Evolutionary conservation across 768 basidiomycete species (phyloP).

Genomic region (Boletus tomentosulus): DNA sequence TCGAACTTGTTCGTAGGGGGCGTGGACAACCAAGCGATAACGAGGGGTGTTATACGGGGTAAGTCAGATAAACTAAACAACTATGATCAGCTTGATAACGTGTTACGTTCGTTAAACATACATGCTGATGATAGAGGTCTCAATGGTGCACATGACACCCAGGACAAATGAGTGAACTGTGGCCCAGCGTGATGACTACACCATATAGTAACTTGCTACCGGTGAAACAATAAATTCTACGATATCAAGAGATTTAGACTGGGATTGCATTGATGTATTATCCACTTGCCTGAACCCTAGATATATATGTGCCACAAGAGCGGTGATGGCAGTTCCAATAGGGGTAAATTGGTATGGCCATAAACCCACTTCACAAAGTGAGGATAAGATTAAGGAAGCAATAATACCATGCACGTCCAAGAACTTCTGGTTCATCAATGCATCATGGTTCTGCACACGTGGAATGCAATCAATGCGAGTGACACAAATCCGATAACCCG

Average conservation of each 20-base stretch:
- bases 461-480: no score
- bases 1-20: no score
- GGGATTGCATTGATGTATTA: not conserved
- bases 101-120: slow-evolving; percentile 20
- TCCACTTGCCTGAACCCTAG: slow-evolving; percentile 41
- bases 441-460: no score
- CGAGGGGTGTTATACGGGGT: slow-evolving; percentile 36
- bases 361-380: slow-evolving; percentile 28
- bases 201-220: slow-evolving; percentile 23
- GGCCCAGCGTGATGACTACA: slow-evolving; percentile 32
- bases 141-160: slow-evolving; percentile 41
- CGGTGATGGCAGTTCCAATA: slow-evolving; percentile 42
- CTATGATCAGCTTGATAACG: not conserved
- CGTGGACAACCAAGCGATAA: slow-evolving; percentile 44
- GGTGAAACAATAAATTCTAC: slow-evolving; percentile 16
- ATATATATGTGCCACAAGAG: slow-evolving; percentile 48
- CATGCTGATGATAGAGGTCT: slow-evolving; percentile 39
- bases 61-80: slow-evolving; percentile 39
- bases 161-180: slow-evolving; percentile 39
- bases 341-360: slow-evolving; percentile 53
- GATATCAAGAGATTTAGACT: not conserved
- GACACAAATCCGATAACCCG: no score
- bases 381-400: not conserved
- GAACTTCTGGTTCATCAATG: no score
- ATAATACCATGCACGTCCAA: no score